Conservation (phyloP, 345 rosid species). For the Gossypium longicalyx region DNA sequence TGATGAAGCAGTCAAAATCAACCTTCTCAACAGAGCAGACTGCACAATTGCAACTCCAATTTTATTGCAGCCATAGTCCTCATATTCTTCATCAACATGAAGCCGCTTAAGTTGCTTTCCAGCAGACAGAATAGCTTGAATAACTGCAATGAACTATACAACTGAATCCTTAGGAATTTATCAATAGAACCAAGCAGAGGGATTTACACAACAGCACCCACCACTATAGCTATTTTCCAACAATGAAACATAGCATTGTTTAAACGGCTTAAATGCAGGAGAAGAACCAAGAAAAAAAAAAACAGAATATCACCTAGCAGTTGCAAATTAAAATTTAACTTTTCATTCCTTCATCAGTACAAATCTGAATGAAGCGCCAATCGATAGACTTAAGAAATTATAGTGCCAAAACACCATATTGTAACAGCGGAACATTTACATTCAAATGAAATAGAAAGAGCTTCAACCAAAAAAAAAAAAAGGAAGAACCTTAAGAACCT, state of each 20-base stretch:
- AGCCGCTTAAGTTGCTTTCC: constrained; percentile 73
- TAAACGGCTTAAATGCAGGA: not conserved
- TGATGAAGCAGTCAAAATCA: constrained; percentile 69
- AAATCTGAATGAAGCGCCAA: not conserved
- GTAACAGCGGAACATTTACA: not conserved
- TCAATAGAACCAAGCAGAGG: constrained; percentile 19
- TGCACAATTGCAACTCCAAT: constrained; percentile 26
- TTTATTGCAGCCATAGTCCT: constrained; percentile 16
- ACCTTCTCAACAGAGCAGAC: constrained; percentile 57
- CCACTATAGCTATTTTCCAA: not conserved
- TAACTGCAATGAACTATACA: constrained; percentile 81
- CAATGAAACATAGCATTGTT: not conserved
- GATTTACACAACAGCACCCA: not conserved
- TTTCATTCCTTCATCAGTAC: not conserved
- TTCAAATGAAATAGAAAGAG: not conserved
- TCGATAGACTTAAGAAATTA: not conserved
- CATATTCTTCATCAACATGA: constrained; percentile 38
- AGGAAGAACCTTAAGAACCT: not conserved
- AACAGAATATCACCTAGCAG: not conserved
- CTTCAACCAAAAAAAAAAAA: not conserved
- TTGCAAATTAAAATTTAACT: not conserved
- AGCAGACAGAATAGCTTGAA: constrained; percentile 67
- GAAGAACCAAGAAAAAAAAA: not conserved
- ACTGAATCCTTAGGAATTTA: constrained; percentile 29
- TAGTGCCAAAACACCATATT: constrained; percentile 4